Conservation (phyloP, 129 eudicot genomes). For the Pseudognaphalium luteoalbum region DNA sequence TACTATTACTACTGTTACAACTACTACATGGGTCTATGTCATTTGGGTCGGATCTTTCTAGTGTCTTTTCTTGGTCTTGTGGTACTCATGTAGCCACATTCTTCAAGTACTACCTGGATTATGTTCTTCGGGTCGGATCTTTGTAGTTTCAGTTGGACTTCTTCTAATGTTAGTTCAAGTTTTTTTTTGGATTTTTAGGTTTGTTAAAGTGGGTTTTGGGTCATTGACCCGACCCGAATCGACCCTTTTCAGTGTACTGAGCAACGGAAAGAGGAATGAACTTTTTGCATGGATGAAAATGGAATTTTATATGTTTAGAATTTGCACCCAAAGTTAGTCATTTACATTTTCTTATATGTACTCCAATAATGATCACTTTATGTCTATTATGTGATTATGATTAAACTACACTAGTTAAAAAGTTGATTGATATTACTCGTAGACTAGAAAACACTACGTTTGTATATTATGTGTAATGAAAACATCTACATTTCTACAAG, state of each 20-base stretch:
- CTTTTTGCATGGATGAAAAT: slow-evolving; percentile 23
- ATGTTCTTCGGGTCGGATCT: slow-evolving; percentile 29
- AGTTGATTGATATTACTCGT: background rate
- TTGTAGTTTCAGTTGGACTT: background rate
- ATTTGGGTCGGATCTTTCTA: slow-evolving; percentile 46
- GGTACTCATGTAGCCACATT: background rate
- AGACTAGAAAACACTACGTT: background rate
- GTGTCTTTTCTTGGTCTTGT: background rate
- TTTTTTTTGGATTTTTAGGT: background rate
- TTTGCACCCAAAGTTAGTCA: background rate
- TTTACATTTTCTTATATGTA: background rate
- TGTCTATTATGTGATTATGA: no score
- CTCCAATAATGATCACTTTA: background rate
- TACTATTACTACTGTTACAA: slow-evolving; percentile 13
- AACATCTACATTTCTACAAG: background rate
- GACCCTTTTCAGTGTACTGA: slow-evolving; percentile 12
- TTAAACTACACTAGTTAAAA: no score
- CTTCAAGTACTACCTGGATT: background rate
- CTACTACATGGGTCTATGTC: slow-evolving; percentile 51
- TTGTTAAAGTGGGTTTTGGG: slow-evolving; percentile 10
- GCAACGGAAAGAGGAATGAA: slow-evolving; percentile 17
- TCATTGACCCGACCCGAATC: slow-evolving; percentile 7
- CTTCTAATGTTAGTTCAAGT: background rate
- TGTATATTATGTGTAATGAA: background rate
- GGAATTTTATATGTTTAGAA: background rate